phyloP scores from a whole-genome alignment of 345 rosid species.

The Rhizophora mangle region DNA sequence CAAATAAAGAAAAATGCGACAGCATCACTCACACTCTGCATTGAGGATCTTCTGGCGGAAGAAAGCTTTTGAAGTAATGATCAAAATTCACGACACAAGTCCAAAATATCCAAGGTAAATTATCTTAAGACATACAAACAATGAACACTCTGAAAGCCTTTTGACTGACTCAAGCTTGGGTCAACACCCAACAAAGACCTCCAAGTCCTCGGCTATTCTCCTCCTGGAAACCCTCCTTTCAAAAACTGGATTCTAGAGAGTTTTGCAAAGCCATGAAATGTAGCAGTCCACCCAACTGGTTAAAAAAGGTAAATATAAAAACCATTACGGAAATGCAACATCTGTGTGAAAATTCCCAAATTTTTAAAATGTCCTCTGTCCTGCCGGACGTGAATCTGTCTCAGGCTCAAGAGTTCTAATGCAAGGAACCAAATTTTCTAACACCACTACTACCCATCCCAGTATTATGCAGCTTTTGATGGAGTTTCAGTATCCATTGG shows the following conservation, averaged over 20 bases:
- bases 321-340: too few species aligned
- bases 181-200: neutral
- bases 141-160: neutral
- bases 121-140: neutral
- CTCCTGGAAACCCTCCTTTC: neutral
- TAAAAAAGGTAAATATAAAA: neutral
- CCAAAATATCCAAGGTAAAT: too few species aligned
- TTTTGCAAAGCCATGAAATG: neutral
- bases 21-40: too few species aligned
- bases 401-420: slow-evolving; percentile 18
- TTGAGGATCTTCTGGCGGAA: too few species aligned
- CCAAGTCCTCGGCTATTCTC: neutral
- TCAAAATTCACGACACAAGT: too few species aligned
- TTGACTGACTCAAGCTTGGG: neutral
- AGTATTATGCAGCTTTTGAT: slow-evolving; percentile 26
- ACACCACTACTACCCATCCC: neutral
- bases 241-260: slow-evolving; percentile 1
- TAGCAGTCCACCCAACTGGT: neutral
- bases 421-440: slow-evolving; percentile 18
- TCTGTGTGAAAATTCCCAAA: neutral
- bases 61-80: too few species aligned
- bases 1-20: too few species aligned
- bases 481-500: slow-evolving; percentile 68
- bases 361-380: neutral
- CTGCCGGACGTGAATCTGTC: neutral